Evolutionary conservation across 129 eudicot species (phyloP), one percentile per base, ranked within the genome.

Genomic region (Kitagawia praeruptora): DNA sequence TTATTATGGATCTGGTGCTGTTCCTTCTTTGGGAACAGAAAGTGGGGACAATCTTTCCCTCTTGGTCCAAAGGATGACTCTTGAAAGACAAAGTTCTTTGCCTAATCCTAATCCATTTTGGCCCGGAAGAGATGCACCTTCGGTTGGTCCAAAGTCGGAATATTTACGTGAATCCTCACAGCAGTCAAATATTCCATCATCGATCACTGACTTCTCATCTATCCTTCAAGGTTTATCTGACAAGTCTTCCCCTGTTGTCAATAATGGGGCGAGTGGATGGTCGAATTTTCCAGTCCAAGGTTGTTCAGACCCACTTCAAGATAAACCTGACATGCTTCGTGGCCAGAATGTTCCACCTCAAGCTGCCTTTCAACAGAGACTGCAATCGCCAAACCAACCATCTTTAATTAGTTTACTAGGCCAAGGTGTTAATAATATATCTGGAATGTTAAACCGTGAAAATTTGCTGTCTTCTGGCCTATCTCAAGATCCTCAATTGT

Each of bases 401-500:
- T 21, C 89, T 6, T 31, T 89, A 23, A 54, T 85, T 34, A 82
- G 82, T 81, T 42, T 86, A 49, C 86, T 81, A 47, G 78, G 85
- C 41, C 93, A 87, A 70, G 80, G 85, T 64, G 21, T 91, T 45
- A 90, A 87, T 31, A 86, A 81, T 67, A 40, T 80, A 23, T 48
- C 90, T 71, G 83, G 82, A 53, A 63, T 82, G 46, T 56, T 91
- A 49, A 79, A 83, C 41, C 78, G 89, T 42, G 99, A 96, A 70
- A 90, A 81, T 81, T 84, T 90, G 39, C 86, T 92, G 25, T 72
- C 94, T 75, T 85, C 98, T 48, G 90, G 95, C 40, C 81, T 87
- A 11, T 51, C 91, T 28, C 96, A 92, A 84, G 97, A 96, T 80
- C 96, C 90, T 14, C 99, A 89, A 70, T 42, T 92, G 4, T 54